A percentile compares a stretch with the other conserved stretches of the same genome.
Conservation (phyloP, 768 basidiomycete genomes). For the Pleurotus cornucopiae region DNA sequence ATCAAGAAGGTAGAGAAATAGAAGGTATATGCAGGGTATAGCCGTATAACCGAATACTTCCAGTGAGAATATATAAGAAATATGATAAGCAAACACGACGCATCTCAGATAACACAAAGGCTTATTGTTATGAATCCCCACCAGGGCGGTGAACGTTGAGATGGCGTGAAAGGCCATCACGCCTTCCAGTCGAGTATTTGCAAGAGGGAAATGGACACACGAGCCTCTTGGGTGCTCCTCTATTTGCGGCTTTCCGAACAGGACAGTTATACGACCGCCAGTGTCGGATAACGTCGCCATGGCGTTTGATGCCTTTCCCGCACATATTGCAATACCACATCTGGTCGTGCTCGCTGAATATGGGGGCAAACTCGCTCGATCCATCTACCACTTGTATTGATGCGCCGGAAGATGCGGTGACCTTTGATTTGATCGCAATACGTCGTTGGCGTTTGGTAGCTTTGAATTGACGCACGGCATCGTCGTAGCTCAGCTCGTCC, state of each 20-base stretch:
- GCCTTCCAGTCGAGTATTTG: constrained; percentile 4
- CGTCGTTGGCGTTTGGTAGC: constrained; percentile 1
- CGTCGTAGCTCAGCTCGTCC: constrained; percentile 1
- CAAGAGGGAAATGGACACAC: constrained; percentile 3
- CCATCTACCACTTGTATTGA: background rate
- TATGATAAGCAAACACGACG: too few species aligned
- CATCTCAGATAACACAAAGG: too few species aligned
- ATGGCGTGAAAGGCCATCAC: constrained; percentile 5
- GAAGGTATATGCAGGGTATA: too few species aligned
- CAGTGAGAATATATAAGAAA: too few species aligned
- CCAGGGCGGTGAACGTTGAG: constrained; percentile 2
- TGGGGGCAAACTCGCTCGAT: background rate
- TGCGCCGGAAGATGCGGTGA: constrained; percentile 4
- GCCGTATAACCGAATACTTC: too few species aligned
- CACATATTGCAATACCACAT: constrained; percentile 6
- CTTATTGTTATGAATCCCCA: too few species aligned
- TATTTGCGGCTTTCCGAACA: background rate
- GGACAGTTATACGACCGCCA: constrained; percentile 7
- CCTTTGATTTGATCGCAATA: background rate
- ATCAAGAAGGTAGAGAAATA: too few species aligned
- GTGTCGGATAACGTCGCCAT: constrained; percentile 5
- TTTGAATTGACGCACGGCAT: constrained; percentile 3
- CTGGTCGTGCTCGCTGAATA: constrained; percentile 1
- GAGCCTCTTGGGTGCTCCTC: constrained; percentile 4
- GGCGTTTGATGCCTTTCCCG: constrained; percentile 8